A percentile compares a stretch with the other conserved stretches of the same genome.
phyloP scores from a whole-genome alignment of 1,284 basidiomycete species.

The Naganishia liquefaciens region DNA sequence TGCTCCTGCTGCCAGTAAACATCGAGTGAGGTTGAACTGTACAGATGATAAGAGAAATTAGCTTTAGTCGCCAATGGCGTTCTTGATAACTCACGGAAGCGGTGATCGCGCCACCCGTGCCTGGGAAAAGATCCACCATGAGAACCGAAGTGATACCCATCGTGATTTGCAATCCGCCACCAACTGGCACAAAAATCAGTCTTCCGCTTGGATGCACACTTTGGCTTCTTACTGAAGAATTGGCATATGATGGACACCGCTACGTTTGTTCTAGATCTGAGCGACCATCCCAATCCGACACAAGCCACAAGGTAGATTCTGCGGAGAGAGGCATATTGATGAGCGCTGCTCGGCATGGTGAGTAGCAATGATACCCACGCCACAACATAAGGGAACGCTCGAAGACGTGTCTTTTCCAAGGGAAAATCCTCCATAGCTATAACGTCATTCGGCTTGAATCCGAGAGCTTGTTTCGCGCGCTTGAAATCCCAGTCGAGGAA shows the following conservation, averaged over 20 bases:
- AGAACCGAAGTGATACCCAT: slow-evolving; percentile 33
- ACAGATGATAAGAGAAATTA: slow-evolving; percentile 7
- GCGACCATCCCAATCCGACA: slow-evolving; percentile 44
- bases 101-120: slow-evolving; percentile 49
- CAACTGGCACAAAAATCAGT: slow-evolving; percentile 8
- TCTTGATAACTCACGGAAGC: slow-evolving; percentile 43
- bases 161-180: slow-evolving; percentile 24
- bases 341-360: background rate
- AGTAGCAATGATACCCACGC: slow-evolving; percentile 34
- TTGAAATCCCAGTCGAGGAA: slow-evolving; percentile 48
- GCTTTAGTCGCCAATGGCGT: background rate
- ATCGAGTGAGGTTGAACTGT: slow-evolving; percentile 50
- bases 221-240: slow-evolving; percentile 37
- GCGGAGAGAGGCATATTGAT: background rate
- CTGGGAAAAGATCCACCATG: slow-evolving; percentile 47
- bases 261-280: slow-evolving; percentile 40
- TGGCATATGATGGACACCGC: slow-evolving; percentile 45
- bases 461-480: slow-evolving; percentile 44
- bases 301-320: slow-evolving; percentile 38
- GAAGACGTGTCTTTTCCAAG: slow-evolving; percentile 44
- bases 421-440: slow-evolving; percentile 44
- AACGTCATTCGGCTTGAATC: slow-evolving; percentile 43
- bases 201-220: background rate
- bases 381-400: slow-evolving; percentile 39
- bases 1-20: slow-evolving; percentile 46